Percentiles rank a stretch among this genome's conserved stretches.
Conservation (phyloP, 176 grass and related monocot genomes). For the Tillandsia leiboldiana region DNA sequence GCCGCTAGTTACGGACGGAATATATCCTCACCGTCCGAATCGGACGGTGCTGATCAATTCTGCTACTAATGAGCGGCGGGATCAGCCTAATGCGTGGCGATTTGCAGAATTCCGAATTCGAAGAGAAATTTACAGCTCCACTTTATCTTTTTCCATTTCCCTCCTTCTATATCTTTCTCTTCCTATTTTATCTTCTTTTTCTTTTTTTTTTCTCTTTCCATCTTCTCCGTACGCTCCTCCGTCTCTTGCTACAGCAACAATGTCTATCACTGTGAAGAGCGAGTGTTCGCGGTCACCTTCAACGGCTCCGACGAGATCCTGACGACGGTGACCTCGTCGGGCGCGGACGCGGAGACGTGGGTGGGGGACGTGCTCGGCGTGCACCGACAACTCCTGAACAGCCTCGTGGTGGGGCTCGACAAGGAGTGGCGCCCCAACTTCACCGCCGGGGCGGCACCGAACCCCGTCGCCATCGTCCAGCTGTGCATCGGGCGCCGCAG, state of each 20-base stretch:
- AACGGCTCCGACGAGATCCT: conserved; percentile 11
- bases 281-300: conserved; percentile 4
- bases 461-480: conserved; percentile 45
- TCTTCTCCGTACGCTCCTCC: neutral
- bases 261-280: neutral
- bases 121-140: too few species aligned
- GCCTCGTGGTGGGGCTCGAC: conserved; percentile 53
- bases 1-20: too few species aligned
- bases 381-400: neutral
- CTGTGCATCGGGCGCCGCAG: conserved; percentile 47
- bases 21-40: too few species aligned
- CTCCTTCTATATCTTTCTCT: neutral
- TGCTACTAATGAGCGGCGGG: too few species aligned
- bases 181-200: neutral
- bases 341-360: conserved; percentile 12
- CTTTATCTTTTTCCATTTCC: conserved; percentile 17
- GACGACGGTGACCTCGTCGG: conserved; percentile 42
- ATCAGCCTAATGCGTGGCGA: too few species aligned
- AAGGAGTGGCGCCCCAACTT: conserved; percentile 38
- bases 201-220: too few species aligned
- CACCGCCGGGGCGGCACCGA: neutral
- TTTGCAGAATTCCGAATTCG: too few species aligned
- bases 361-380: conserved; percentile 13
- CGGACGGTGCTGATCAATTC: too few species aligned
- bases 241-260: neutral